A percentile compares a stretch with the other conserved stretches of the same genome.
Evolutionary conservation across 1,284 basidiomycete species (phyloP).

Genomic region (Puccinia triticina): DNA sequence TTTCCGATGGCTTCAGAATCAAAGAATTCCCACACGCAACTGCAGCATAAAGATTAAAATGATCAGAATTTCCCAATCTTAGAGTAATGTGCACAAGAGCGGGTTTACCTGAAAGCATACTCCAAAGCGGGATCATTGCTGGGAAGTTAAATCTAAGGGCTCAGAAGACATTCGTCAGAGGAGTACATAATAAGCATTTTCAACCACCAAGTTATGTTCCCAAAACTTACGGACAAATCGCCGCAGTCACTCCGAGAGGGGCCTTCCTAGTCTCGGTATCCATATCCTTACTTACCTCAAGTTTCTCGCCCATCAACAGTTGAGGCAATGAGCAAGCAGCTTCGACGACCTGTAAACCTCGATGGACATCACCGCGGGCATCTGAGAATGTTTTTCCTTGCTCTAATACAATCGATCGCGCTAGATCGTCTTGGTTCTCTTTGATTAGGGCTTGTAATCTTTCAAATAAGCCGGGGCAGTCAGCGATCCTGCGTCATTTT

Average conservation of each 20-base stretch:
- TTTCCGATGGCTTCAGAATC: constrained; percentile 91
- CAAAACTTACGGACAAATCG: constrained; percentile 80
- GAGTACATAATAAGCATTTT: not conserved
- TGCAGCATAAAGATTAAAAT: constrained; percentile 62
- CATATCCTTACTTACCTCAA: constrained; percentile 97
- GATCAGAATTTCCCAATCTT: not conserved
- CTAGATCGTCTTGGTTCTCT: constrained; percentile 68
- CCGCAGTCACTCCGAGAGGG: constrained; percentile 70
- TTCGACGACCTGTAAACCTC: constrained; percentile 93
- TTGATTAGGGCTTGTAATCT: constrained; percentile 77
- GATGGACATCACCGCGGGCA: constrained; percentile 89
- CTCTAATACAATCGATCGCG: constrained; percentile 64
- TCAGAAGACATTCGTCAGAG: not conserved
- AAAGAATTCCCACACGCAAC: constrained; percentile 91
- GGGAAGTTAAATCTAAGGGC: constrained; percentile 54
- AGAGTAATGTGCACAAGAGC: constrained; percentile 57
- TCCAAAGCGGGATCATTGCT: constrained; percentile 97
- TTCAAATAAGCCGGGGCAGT: not conserved
- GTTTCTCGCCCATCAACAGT: constrained; percentile 81
- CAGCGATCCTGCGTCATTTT: not conserved
- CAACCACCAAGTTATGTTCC: constrained; percentile 62
- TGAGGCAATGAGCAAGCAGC: constrained; percentile 80
- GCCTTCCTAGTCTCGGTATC: constrained; percentile 78
- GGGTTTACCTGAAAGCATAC: constrained; percentile 68
- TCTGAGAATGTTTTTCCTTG: constrained; percentile 66